Conservation (phyloP, 371 early-diverging fungal genomes). For the Conidiobolus incongruus region DNA sequence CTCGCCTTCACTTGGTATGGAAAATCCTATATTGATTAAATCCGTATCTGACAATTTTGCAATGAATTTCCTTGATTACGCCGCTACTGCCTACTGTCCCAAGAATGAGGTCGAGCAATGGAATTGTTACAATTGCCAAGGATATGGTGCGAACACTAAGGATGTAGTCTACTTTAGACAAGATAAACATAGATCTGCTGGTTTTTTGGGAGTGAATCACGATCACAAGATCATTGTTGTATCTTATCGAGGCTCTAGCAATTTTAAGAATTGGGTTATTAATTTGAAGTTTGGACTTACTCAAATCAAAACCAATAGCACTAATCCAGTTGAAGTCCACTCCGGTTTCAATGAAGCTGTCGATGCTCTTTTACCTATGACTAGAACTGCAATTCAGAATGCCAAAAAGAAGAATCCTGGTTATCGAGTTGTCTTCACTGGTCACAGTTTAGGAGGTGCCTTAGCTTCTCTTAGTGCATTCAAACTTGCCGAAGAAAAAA, state of each 20-base stretch:
- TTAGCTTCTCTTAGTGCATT: not conserved
- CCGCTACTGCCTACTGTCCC: not conserved
- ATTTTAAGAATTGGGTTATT: not conserved
- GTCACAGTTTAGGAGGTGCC: conserved; percentile 7
- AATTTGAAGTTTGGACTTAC: not conserved
- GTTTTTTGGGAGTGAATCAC: not conserved
- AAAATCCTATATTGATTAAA: too few relatives aligned
- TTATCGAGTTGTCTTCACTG: conserved; percentile 5
- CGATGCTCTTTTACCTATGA: not conserved
- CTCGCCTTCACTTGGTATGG: too few relatives aligned
- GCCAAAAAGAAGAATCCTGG: not conserved
- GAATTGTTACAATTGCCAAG: not conserved
- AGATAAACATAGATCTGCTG: not conserved
- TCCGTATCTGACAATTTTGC: too few relatives aligned
- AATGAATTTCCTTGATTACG: not conserved
- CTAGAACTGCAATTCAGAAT: not conserved
- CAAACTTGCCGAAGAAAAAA: not conserved
- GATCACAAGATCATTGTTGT: not conserved
- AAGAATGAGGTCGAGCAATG: not conserved
- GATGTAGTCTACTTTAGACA: not conserved
- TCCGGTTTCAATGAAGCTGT: too few relatives aligned
- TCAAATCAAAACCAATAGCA: too few relatives aligned
- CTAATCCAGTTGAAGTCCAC: too few relatives aligned
- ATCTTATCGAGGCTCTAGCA: not conserved
- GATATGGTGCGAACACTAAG: not conserved